Conservation (phyloP, 75 land plant genomes). For the Isoetes taiwanensis region DNA sequence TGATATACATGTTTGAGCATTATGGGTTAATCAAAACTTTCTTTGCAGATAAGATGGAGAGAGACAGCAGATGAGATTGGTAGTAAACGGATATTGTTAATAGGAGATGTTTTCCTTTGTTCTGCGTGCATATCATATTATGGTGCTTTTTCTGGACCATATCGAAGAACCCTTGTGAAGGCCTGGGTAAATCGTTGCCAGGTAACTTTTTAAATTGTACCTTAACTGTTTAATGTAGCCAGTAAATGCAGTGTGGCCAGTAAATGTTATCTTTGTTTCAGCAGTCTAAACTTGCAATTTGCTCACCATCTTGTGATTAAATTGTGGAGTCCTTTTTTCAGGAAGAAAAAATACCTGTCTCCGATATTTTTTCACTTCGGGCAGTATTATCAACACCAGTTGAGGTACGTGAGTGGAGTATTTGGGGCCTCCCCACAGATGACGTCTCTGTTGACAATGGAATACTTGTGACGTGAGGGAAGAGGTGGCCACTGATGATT, state of each 20-base stretch:
- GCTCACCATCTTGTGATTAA: too few species aligned
- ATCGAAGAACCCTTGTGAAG: conserved; percentile 13
- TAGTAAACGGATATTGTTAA: conserved; percentile 11
- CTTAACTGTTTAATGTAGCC: too few species aligned
- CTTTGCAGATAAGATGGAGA: conserved; percentile 22
- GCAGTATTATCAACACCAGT: conserved; percentile 21
- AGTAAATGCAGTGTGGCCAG: too few species aligned
- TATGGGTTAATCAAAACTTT: too few species aligned
- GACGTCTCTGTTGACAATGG: conserved; percentile 29
- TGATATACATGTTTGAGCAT: too few species aligned
- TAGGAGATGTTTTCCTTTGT: conserved; percentile 28
- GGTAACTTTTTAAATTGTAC: too few species aligned
- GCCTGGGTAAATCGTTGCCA: conserved; percentile 16
- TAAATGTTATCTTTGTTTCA: too few species aligned
- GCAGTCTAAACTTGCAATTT: too few species aligned
- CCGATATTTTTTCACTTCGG: conserved; percentile 15
- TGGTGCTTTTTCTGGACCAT: conserved; percentile 27
- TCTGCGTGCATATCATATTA: conserved; percentile 29
- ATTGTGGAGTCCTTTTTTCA: background rate
- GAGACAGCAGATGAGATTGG: conserved; percentile 28
- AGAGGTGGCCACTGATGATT: conserved; percentile 28
- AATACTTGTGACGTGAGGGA: conserved; percentile 21
- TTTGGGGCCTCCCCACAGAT: conserved; percentile 34
- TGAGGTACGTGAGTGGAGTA: conserved; percentile 30
- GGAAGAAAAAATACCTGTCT: conserved; percentile 23